A percentile compares a stretch with the other conserved stretches of the same genome.
Conservation (phyloP, 2,329 filamentous ascomycete species). For the Cladophialophora immunda region DNA sequence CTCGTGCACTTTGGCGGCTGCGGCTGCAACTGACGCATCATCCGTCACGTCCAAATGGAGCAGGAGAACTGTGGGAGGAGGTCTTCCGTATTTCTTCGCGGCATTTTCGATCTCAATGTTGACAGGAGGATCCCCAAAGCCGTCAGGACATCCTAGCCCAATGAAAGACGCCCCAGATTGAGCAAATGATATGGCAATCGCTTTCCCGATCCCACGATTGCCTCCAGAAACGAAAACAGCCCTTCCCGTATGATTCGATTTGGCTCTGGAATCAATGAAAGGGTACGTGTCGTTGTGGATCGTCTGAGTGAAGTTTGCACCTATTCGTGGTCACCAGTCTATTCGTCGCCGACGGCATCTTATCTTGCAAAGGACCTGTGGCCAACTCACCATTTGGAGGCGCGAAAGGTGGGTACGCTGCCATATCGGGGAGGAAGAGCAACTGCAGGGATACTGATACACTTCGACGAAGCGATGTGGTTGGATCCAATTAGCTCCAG, state of each 20-base stretch:
- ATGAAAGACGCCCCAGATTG: slow-evolving; percentile 54
- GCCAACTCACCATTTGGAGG: neutral
- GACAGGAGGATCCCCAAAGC: slow-evolving; percentile 47
- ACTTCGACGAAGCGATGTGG: neutral
- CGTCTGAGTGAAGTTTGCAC: slow-evolving; percentile 15
- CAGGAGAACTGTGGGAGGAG: slow-evolving; percentile 52
- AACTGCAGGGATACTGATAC: neutral
- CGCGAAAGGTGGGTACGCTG: neutral
- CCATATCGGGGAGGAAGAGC: neutral
- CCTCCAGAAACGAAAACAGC: slow-evolving; percentile 50
- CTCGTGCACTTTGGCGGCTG: slow-evolving; percentile 46
- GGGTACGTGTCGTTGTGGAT: slow-evolving; percentile 62
- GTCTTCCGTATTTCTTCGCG: slow-evolving; percentile 48
- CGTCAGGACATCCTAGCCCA: slow-evolving; percentile 61
- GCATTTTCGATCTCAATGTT: slow-evolving; percentile 46
- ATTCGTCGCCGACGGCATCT: neutral
- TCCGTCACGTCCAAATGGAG: slow-evolving; percentile 57
- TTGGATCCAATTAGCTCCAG: neutral
- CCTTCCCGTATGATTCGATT: slow-evolving; percentile 45
- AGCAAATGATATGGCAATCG: slow-evolving; percentile 46
- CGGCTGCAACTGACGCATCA: slow-evolving; percentile 47
- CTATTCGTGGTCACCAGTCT: neutral
- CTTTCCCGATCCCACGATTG: slow-evolving; percentile 47
- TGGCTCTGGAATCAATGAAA: slow-evolving; percentile 53
- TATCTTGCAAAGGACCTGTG: neutral